A percentile compares a stretch with the other conserved stretches of the same genome.
These are phyloP conservation scores for Macrocystidia cucumis DNA, from an alignment of 1,284 basidiomycete genomes.

Conservation along the genomic window DNA sequence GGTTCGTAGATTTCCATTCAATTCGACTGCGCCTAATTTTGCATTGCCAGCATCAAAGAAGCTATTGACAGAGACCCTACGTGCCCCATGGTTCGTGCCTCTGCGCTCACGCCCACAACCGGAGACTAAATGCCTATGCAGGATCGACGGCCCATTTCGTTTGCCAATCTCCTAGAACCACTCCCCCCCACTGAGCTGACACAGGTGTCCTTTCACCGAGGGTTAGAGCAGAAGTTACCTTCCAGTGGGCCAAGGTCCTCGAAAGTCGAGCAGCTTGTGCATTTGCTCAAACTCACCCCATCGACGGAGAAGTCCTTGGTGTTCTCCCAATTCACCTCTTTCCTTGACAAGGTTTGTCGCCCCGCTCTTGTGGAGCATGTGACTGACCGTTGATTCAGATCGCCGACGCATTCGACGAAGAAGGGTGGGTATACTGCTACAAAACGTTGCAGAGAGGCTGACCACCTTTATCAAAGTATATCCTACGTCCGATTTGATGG, in stretches of 20 bases:
- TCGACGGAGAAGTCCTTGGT: conserved; percentile 71
- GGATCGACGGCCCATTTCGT: conserved; percentile 65
- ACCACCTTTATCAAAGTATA: conserved; percentile 38
- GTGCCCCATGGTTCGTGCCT: conserved; percentile 66
- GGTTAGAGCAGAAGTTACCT: conserved; percentile 35
- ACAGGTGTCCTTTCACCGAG: conserved; percentile 37
- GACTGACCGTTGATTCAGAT: conserved; percentile 37
- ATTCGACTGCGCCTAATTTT: no score
- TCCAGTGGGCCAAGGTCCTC: conserved; percentile 49
- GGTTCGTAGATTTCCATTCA: conserved; percentile 30
- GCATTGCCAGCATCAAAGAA: conserved; percentile 52
- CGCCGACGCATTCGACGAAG: conserved; percentile 55
- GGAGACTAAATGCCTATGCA: conserved; percentile 14
- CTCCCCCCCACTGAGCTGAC: conserved; percentile 59
- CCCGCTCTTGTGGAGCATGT: conserved; percentile 1
- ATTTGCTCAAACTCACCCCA: conserved; percentile 65
- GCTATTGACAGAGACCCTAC: conserved; percentile 58
- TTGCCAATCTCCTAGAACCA: conserved; percentile 61
- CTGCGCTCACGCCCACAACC: not conserved
- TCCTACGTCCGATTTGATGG: conserved; percentile 78
- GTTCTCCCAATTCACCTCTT: conserved; percentile 82
- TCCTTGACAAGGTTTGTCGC: conserved; percentile 64
- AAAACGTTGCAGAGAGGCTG: conserved; percentile 6
- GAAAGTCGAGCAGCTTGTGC: conserved; percentile 76
- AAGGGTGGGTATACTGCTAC: conserved; percentile 35